Percentiles rank a stretch among this genome's conserved stretches.
Evolutionary conservation across 176 grass and related monocot genomes (phyloP).

Genomic region (Musa schizocarpa): DNA sequence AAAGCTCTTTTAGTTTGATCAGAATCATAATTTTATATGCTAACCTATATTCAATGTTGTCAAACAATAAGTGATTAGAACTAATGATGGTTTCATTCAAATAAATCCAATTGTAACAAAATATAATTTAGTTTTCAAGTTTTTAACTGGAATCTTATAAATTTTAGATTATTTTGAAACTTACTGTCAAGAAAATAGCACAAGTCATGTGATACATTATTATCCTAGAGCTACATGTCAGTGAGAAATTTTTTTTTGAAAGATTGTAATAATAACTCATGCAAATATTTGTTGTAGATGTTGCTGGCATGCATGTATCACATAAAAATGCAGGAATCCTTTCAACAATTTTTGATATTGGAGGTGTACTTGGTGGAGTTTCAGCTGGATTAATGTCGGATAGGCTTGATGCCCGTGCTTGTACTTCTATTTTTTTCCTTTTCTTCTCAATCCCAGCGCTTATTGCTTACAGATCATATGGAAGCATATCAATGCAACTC

Average conservation of each 20-base stretch:
- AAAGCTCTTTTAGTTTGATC: background rate
- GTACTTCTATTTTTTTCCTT: constrained; percentile 70
- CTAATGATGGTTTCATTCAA: too few relatives aligned
- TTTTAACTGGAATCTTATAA: too few relatives aligned
- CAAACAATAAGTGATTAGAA: too few relatives aligned
- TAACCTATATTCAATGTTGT: too few relatives aligned
- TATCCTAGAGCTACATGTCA: too few relatives aligned
- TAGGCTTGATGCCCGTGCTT: constrained; percentile 40
- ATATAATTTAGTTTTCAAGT: too few relatives aligned
- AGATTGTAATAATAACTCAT: background rate
- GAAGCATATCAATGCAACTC: constrained; percentile 67
- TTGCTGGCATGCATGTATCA: constrained; percentile 73
- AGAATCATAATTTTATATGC: too few relatives aligned
- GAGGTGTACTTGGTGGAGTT: constrained; percentile 83
- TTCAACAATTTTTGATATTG: constrained; percentile 77
- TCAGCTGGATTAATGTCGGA: constrained; percentile 77
- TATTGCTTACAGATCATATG: constrained; percentile 64
- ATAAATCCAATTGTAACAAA: too few relatives aligned
- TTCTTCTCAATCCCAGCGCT: constrained; percentile 71
- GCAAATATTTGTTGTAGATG: constrained; percentile 31
- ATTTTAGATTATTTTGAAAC: too few relatives aligned
- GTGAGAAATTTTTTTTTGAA: too few relatives aligned
- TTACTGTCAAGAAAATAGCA: too few relatives aligned
- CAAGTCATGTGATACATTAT: too few relatives aligned
- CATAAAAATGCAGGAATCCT: constrained; percentile 84